Conservation (phyloP, 345 rosid species). For the Brassica rapa region DNA sequence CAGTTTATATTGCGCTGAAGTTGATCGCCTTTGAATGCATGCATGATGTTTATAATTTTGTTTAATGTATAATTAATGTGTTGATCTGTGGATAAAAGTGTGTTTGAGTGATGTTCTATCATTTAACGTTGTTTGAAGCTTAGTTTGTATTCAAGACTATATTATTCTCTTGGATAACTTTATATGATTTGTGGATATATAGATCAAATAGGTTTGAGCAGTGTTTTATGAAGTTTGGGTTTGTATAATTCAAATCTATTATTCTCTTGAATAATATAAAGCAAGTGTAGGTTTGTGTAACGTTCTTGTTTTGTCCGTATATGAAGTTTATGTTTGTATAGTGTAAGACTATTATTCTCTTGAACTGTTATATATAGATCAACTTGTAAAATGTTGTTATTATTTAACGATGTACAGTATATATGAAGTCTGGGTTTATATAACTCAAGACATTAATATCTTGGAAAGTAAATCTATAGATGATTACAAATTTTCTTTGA, state of each 20-base stretch:
- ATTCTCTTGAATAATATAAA: background rate
- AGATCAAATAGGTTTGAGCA: slow-evolving; percentile 6
- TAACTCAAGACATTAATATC: background rate
- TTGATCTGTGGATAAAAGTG: background rate
- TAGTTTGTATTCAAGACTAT: background rate
- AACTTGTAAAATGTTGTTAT: background rate
- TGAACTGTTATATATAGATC: no score
- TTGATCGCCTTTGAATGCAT: background rate
- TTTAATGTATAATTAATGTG: background rate
- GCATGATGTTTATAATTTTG: background rate
- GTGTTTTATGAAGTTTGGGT: slow-evolving; percentile 5
- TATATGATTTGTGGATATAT: background rate
- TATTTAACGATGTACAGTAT: background rate
- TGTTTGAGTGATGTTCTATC: slow-evolving; percentile 2
- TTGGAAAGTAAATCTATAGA: background rate
- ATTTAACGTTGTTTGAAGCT: background rate
- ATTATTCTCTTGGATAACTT: background rate
- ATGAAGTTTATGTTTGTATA: background rate
- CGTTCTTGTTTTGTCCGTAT: background rate
- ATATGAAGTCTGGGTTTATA: slow-evolving; percentile 3
- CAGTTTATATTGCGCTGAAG: background rate
- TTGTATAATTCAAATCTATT: background rate
- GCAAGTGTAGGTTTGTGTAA: background rate
- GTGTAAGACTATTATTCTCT: background rate
- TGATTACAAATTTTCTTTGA: background rate